Percentiles rank a stretch among this genome's conserved stretches.
Evolutionary conservation across 306 rosid genomes (phyloP).

Genomic region (Cucumis melo): DNA sequence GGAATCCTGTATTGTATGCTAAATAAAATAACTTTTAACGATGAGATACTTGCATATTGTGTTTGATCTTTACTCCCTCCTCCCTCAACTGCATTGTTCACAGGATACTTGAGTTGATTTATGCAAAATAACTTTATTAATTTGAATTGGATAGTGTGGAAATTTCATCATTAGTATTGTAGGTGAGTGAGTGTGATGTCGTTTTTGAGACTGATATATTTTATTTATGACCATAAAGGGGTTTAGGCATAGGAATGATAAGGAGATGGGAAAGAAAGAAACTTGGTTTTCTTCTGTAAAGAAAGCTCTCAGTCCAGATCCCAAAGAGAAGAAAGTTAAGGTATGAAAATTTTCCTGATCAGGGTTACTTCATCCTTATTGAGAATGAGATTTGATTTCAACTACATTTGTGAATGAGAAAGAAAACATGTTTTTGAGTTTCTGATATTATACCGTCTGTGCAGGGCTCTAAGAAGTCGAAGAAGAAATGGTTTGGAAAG

Average conservation of each 20-base stretch:
- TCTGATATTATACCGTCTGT: slow-evolving; percentile 3
- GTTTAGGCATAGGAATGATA: slow-evolving; percentile 49
- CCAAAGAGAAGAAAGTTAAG: slow-evolving; percentile 62
- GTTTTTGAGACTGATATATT: not conserved
- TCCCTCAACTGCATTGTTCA: not conserved
- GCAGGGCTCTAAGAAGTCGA: slow-evolving; percentile 59
- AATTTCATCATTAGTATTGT: not conserved
- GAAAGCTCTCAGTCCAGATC: slow-evolving; percentile 89
- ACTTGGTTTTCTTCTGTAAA: slow-evolving; percentile 87
- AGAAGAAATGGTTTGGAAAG: slow-evolving; percentile 98
- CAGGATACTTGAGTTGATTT: not conserved
- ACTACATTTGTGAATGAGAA: not conserved
- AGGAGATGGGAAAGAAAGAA: slow-evolving; percentile 90
- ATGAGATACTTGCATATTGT: not conserved
- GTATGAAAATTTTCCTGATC: slow-evolving; percentile 21
- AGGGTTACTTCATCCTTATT: not conserved
- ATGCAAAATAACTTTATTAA: not conserved
- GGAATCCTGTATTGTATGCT: not conserved
- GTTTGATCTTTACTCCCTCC: not conserved
- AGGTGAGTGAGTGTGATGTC: not conserved
- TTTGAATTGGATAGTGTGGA: not conserved
- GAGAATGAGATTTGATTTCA: not conserved
- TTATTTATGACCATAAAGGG: slow-evolving; percentile 4
- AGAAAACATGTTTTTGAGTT: not conserved
- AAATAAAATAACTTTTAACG: not conserved